These are phyloP conservation scores for Crassisporium funariophilum DNA, from an alignment of 768 basidiomycete genomes.

Conservation along the genomic window DNA sequence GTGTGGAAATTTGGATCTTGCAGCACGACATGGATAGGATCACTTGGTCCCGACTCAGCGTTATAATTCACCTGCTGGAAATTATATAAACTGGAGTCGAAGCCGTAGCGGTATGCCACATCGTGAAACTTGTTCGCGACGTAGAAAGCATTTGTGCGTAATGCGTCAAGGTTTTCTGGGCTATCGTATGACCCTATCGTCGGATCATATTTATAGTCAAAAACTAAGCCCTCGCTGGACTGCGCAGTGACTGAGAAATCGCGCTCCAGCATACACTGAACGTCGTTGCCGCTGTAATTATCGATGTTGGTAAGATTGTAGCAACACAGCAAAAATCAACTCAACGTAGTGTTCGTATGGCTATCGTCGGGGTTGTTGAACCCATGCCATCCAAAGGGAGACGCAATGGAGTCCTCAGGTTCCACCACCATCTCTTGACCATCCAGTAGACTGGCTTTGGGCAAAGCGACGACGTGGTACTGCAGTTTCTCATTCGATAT, in stretches of 20 bases:
- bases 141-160: slow-evolving; percentile 57
- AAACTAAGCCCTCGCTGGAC: slow-evolving; percentile 38
- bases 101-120: slow-evolving; percentile 40
- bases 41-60: no score
- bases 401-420: slow-evolving; percentile 51
- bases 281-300: slow-evolving; percentile 34
- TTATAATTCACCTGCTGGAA: no score
- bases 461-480: slow-evolving; percentile 49
- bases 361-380: slow-evolving; percentile 5
- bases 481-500: slow-evolving; percentile 6
- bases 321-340: background rate
- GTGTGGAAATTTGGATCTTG: no score
- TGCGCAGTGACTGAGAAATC: slow-evolving; percentile 35
- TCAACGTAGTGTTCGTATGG: background rate
- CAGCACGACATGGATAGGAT: no score
- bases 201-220: slow-evolving; percentile 38
- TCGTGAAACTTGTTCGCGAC: slow-evolving; percentile 61
- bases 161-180: slow-evolving; percentile 48
- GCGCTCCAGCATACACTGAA: slow-evolving; percentile 30
- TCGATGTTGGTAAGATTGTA: slow-evolving; percentile 3
- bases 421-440: slow-evolving; percentile 47
- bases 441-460: slow-evolving; percentile 47
- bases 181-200: slow-evolving; percentile 35
- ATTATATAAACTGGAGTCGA: slow-evolving; percentile 50
- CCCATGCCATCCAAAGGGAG: slow-evolving; percentile 53